These are phyloP conservation scores for Misopates orontium DNA, from an alignment of 257 asterid species.

Conservation along the genomic window DNA sequence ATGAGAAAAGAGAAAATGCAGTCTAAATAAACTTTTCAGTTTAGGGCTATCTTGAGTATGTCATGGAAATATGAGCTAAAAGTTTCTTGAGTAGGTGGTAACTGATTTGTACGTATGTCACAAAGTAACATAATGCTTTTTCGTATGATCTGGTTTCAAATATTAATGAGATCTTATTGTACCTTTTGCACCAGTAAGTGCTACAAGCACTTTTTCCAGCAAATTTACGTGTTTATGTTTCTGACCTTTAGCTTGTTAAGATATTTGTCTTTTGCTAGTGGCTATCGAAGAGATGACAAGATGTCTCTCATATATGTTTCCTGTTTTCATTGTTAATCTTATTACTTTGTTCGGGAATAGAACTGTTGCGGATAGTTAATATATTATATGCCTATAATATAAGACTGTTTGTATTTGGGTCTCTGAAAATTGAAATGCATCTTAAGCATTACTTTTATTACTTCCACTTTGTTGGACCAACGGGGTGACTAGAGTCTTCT, in stretches of 20 bases:
- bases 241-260: background rate
- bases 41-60: background rate
- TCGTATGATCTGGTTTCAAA: too few species aligned
- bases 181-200: background rate
- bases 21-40: background rate
- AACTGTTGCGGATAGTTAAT: too few species aligned
- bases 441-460: too few species aligned
- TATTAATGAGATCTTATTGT: background rate
- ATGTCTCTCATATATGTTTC: background rate
- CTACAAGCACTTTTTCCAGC: background rate
- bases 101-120: background rate
- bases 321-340: too few species aligned
- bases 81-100: background rate
- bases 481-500: background rate
- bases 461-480: background rate
- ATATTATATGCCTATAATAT: too few species aligned
- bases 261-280: background rate
- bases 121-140: too few species aligned
- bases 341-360: too few species aligned
- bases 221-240: background rate
- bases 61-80: too few species aligned
- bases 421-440: too few species aligned
- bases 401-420: too few species aligned
- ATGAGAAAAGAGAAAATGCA: background rate
- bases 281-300: background rate